A percentile compares a stretch with the other conserved stretches of the same genome.
These are phyloP conservation scores for Strigomonas galati DNA, from an alignment of 208 protist species.

Conservation along the genomic window DNA sequence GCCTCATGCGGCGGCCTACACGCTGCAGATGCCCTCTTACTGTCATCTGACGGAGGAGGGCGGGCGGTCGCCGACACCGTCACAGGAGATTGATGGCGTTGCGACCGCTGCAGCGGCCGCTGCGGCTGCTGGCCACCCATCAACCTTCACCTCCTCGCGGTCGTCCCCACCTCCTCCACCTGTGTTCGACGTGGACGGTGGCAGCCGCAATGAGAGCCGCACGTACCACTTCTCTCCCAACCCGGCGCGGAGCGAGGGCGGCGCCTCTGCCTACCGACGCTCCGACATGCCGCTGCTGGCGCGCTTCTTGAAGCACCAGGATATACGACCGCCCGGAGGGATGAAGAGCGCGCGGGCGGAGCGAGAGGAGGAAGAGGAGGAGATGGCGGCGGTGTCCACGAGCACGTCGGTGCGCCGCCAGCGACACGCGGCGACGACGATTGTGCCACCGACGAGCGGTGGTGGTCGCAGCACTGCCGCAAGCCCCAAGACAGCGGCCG, in stretches of 20 bases:
- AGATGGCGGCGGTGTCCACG: background rate
- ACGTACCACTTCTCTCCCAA: background rate
- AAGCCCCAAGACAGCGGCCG: background rate
- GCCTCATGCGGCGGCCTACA: background rate
- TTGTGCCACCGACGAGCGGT: background rate
- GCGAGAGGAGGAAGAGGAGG: background rate
- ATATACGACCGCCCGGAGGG: background rate
- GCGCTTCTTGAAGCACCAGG: slow-evolving; percentile 6
- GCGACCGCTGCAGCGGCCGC: too few species aligned
- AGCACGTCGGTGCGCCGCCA: background rate
- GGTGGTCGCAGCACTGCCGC: too few species aligned
- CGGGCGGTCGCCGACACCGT: too few species aligned
- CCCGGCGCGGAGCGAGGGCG: background rate
- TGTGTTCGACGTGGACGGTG: background rate
- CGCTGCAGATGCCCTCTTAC: background rate
- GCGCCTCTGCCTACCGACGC: slow-evolving; percentile 14
- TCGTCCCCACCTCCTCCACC: background rate
- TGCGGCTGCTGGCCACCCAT: background rate
- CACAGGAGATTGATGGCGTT: too few species aligned
- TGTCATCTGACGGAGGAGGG: background rate
- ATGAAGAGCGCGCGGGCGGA: too few species aligned
- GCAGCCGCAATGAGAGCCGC: background rate
- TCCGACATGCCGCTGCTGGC: slow-evolving; percentile 33
- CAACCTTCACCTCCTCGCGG: background rate
- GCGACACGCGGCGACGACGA: background rate